Evolutionary conservation across 2,329 filamentous ascomycete species (phyloP).

Genomic region (Ascochyta lentis): DNA sequence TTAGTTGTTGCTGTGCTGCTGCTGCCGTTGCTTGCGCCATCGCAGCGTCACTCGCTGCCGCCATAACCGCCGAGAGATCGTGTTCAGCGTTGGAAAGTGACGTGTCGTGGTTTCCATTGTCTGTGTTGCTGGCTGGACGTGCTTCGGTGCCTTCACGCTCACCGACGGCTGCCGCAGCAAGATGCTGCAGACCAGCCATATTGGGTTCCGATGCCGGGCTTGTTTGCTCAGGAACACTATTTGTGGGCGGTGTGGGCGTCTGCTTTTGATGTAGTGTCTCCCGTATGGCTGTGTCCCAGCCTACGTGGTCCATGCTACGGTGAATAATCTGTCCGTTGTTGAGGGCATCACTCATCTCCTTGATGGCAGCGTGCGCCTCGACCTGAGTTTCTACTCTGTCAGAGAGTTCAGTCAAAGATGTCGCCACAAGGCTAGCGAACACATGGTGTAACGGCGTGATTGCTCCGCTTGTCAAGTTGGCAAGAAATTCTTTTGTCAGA

Average conservation of each 20-base stretch:
- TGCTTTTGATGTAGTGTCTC: conserved; percentile 43
- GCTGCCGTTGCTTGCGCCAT: conserved; percentile 46
- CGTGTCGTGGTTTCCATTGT: conserved; percentile 27
- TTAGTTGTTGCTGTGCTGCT: conserved; percentile 41
- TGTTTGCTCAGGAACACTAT: conserved; percentile 30
- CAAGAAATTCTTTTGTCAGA: conserved; percentile 40
- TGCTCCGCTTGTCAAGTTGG: conserved; percentile 31
- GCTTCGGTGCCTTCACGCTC: conserved; percentile 43
- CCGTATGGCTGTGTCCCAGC: conserved; percentile 46
- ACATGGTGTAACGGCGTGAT: conserved; percentile 47
- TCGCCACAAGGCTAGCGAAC: conserved; percentile 46
- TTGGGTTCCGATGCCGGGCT: conserved; percentile 40
- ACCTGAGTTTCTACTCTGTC: conserved; percentile 45
- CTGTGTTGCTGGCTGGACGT: conserved; percentile 36
- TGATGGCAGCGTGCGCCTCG: conserved; percentile 45
- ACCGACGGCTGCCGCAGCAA: conserved; percentile 48
- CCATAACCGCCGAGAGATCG: conserved; percentile 47
- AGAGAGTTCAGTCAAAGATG: conserved; percentile 43
- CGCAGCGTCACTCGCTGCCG: conserved; percentile 46
- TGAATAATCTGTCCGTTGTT: conserved; percentile 42
- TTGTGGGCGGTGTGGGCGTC: conserved; percentile 26
- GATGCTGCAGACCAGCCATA: conserved; percentile 48
- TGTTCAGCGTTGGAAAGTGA: conserved; percentile 33
- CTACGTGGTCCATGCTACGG: conserved; percentile 36
- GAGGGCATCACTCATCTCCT: conserved; percentile 46